A percentile compares a stretch with the other conserved stretches of the same genome.
These are phyloP conservation scores for Gracilaria gracilis DNA, from an alignment of 23 red algal genomes.

Conservation along the genomic window DNA sequence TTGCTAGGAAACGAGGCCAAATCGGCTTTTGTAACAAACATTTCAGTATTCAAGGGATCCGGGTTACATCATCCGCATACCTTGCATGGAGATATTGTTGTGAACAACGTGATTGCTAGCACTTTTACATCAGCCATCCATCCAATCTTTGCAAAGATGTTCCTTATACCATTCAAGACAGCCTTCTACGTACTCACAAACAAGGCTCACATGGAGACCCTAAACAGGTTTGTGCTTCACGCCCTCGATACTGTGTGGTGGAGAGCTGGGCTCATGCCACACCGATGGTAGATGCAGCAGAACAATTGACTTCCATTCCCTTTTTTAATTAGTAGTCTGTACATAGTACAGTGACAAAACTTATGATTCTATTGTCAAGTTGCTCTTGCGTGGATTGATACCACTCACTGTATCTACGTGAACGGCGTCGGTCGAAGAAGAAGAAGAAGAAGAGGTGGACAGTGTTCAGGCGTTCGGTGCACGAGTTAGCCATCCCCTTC, in stretches of 20 bases:
- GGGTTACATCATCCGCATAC: slow-evolving; percentile 87
- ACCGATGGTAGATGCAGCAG: no score
- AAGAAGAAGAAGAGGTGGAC: no score
- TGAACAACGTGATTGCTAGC: slow-evolving; percentile 50
- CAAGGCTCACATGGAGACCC: not conserved
- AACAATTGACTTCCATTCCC: no score
- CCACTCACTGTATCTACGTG: no score
- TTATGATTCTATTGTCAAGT: no score
- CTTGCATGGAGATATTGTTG: slow-evolving; percentile 78
- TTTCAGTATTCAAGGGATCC: not conserved
- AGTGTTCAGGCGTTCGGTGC: no score
- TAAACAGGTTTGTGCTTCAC: not conserved
- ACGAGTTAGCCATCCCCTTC: no score
- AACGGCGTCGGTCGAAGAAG: no score
- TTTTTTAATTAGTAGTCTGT: no score
- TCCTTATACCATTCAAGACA: slow-evolving; percentile 50
- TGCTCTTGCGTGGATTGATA: no score
- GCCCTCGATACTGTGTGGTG: not conserved
- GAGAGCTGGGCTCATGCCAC: not conserved
- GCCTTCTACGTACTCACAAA: slow-evolving; percentile 14
- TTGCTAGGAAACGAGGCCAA: not conserved
- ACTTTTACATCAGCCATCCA: slow-evolving; percentile 73
- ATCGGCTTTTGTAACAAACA: not conserved
- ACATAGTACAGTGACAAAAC: no score
- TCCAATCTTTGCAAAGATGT: slow-evolving; percentile 31